phyloP scores from a whole-genome alignment of 176 grass and related monocot species.

The Juncus effusus region DNA sequence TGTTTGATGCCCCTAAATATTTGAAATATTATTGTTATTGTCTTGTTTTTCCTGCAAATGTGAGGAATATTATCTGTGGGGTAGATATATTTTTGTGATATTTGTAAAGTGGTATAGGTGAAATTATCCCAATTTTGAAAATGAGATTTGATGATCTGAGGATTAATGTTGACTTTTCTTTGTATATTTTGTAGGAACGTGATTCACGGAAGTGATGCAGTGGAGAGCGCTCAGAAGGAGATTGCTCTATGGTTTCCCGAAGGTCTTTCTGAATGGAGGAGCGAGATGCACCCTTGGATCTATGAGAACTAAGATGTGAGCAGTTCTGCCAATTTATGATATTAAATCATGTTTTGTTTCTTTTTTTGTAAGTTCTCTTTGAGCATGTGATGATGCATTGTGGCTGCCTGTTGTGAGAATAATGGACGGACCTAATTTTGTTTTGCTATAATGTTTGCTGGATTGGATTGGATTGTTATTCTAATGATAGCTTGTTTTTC shows the following conservation, averaged over 20 bases:
- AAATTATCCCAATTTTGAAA: not conserved
- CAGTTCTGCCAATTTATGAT: not conserved
- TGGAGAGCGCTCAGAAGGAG: conserved; percentile 90
- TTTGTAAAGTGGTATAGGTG: not conserved
- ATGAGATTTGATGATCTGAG: too few relatives aligned
- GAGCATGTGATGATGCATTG: conserved; percentile 4
- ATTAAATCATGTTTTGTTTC: not conserved
- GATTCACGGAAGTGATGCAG: conserved; percentile 84
- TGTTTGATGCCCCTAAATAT: too few relatives aligned
- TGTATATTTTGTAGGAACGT: conserved; percentile 50
- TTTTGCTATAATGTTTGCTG: conserved; percentile 26
- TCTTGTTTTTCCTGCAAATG: not conserved
- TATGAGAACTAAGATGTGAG: conserved; percentile 57
- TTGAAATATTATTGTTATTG: not conserved
- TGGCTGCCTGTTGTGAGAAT: conserved; percentile 13
- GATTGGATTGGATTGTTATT: not conserved
- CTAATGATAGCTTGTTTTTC: not conserved
- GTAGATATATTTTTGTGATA: not conserved
- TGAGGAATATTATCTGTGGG: too few relatives aligned
- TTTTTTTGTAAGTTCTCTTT: not conserved
- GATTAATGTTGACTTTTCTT: not conserved
- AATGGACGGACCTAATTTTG: conserved; percentile 34
- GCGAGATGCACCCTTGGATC: conserved; percentile 91
- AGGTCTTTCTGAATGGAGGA: conserved; percentile 60
- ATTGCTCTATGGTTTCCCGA: conserved; percentile 92